Base-by-base conservation (phyloP, 2,329 filamentous ascomycete genomes). In the Ophiostoma piceae region DNA sequence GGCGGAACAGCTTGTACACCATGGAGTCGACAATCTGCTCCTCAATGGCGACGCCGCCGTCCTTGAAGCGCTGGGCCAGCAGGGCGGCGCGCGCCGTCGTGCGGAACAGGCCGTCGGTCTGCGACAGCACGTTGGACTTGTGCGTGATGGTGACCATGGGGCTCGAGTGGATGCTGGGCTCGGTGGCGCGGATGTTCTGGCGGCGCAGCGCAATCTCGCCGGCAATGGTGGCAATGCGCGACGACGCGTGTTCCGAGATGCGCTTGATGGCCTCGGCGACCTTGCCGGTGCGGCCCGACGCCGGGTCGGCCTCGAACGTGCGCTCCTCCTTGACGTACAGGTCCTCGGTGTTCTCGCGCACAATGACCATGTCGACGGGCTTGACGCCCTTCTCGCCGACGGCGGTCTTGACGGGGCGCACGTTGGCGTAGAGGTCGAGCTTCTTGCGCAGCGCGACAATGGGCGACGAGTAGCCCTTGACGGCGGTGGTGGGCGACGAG, bases 11-110 rank as follows among this genome's bases (percentile, higher is more conserved):
- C 85, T 98, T 98, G 88, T 98, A 98, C 71, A 98, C 93, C 95
- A 99, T 99, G 72, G 90, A 94, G 82, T 99, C 95, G 73, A 99
- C 94, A 75, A 99, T 99, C 83, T 99, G 95, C 85, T 98, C 95
- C 81, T 98, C 95, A 69, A 97, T 84, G 60, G 82, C 81, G 69
- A 96, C 83, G 72, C 75, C 69, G 72, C 75, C 70, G 32, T 71
- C 66, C 8, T 81, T 80, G 82, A 92, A 97, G 74, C 83, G 84
- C 14, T 85, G 75, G 68, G 84, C 84, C 37, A 88, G 84, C 9
- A 98, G 88, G 3, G 92, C 92, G 39, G 84, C 84, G 74, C 91
- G 89, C 19, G 92, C 88, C 4, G 91, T 91, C 75, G 90, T 84
- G 75, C 95, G 90, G 88, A 99, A 99, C 66, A 99, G 87, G 41